phyloP scores from a whole-genome alignment of 768 basidiomycete species.

The Mycena rosella region DNA sequence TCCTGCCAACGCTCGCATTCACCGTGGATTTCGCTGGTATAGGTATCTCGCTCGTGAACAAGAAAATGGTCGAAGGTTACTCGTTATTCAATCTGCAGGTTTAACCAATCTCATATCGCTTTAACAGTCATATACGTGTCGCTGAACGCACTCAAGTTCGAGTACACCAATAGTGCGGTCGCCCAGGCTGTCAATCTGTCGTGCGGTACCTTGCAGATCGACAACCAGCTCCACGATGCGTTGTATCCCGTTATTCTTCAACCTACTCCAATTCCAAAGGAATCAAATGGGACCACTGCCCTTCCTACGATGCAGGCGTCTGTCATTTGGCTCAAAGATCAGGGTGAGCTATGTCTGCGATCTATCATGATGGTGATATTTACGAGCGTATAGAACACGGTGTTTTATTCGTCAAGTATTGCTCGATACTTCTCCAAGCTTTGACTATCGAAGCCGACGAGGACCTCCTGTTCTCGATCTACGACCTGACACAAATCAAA shows the following conservation, averaged over 20 bases:
- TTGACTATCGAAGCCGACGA: slow-evolving; percentile 98
- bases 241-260: slow-evolving; percentile 95
- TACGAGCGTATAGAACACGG: slow-evolving; percentile 80
- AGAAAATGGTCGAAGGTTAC: slow-evolving; percentile 74
- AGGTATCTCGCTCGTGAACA: slow-evolving; percentile 93
- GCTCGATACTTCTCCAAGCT: slow-evolving; percentile 92
- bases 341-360: slow-evolving; percentile 65
- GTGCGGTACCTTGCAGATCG: slow-evolving; percentile 91
- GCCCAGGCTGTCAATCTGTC: slow-evolving; percentile 86
- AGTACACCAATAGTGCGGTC: slow-evolving; percentile 83
- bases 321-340: slow-evolving; percentile 91
- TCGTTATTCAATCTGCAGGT: background rate
- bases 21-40: slow-evolving; percentile 88
- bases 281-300: slow-evolving; percentile 80
- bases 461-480: slow-evolving; percentile 92
- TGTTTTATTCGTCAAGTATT: slow-evolving; percentile 98
- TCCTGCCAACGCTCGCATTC: slow-evolving; percentile 73
- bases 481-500: slow-evolving; percentile 92
- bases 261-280: slow-evolving; percentile 88
- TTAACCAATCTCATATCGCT: background rate
- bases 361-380: background rate
- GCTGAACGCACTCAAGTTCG: slow-evolving; percentile 81
- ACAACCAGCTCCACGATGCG: slow-evolving; percentile 98
- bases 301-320: slow-evolving; percentile 92
- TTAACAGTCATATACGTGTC: slow-evolving; percentile 82